These are phyloP conservation scores for Podaxis mareebaensis DNA, from an alignment of 768 basidiomycete species.

Conservation along the genomic window DNA sequence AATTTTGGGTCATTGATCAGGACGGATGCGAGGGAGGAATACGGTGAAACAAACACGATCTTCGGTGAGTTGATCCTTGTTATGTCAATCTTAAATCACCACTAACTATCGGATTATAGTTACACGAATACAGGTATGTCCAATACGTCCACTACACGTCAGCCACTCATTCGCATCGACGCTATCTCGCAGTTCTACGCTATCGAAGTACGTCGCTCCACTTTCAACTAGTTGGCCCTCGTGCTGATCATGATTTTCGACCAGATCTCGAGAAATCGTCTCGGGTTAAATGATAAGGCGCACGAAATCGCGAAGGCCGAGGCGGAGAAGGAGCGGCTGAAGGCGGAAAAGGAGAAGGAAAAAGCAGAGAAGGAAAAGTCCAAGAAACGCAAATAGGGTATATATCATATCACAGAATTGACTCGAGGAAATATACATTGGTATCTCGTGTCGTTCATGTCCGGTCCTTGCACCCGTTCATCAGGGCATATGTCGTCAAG, in stretches of 20 bases:
- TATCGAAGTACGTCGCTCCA: constrained; percentile 63
- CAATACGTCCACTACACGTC: constrained; percentile 2
- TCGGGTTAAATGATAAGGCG: constrained; percentile 86
- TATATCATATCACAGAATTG: not conserved
- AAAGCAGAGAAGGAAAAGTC: constrained; percentile 29
- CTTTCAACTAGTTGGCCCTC: not conserved
- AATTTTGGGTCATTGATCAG: constrained; percentile 97
- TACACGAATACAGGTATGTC: constrained; percentile 66
- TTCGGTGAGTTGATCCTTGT: constrained; percentile 62
- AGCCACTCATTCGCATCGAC: not conserved
- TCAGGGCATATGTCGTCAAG: not conserved
- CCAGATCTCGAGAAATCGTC: constrained; percentile 88
- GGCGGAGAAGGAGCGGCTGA: constrained; percentile 60
- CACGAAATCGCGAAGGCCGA: constrained; percentile 81
- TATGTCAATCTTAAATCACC: not conserved
- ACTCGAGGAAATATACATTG: not conserved
- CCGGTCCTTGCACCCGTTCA: not conserved
- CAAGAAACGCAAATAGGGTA: constrained; percentile 24
- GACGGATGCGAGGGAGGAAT: constrained; percentile 75
- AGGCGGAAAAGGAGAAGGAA: constrained; percentile 48
- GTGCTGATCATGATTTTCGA: not conserved
- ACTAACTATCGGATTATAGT: constrained; percentile 36
- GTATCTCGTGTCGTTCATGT: not conserved
- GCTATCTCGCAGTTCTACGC: constrained; percentile 75
- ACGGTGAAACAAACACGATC: constrained; percentile 90